Base-by-base conservation (phyloP, 1,284 basidiomycete genomes). In the Sporisorium scitamineum region DNA sequence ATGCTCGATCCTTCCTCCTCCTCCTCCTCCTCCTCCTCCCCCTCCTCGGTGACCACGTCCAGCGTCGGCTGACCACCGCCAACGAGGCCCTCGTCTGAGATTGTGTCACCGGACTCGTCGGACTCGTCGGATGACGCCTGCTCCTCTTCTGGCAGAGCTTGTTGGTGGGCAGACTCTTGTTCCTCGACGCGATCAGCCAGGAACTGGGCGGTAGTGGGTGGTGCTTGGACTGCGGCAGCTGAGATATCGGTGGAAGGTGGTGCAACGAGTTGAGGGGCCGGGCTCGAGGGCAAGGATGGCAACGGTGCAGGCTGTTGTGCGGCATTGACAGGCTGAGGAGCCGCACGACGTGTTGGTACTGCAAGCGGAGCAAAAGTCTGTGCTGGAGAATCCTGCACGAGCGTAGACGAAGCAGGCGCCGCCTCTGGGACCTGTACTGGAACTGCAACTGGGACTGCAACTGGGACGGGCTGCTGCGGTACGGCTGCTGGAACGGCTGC, bases 1-100 rank as follows among this genome's bases (percentile, higher is more conserved):
- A 65, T 32, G 52, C 70, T 77, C 41, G 76, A 78, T 0, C 24
- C 58, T 20, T 80, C 80, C 29, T 81, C 80, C 7, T 81, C 80
- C 51, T 81, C n/a, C n/a, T n/a, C n/a, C 7, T 81, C 80, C 51
- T 81, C 58, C 18, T 80, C 80, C 29, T 81, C 80, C 7, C 80
- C 80, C 51, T 81, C 80, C 57, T 81, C 80, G 2, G 69, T 66
- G 2, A 81, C 65, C 8, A 73, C 74, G 48, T 80, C 80, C 22
- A 81, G 65, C 9, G 62, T 68, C 10, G 62, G 71, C 14, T 65
- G 64, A 13, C 69, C 63, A 16, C 54, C 57, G 34, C 53, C 58
- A 13, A 62, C 54, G 14, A 71, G 62, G 14, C 63, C 65, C 24
- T 76, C 77, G 8, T 78, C 76, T 2, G 66, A 72, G 32, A 56